Base-by-base conservation (phyloP, 371 early-diverging fungal genomes). In the Catenaria anguillulae region DNA sequence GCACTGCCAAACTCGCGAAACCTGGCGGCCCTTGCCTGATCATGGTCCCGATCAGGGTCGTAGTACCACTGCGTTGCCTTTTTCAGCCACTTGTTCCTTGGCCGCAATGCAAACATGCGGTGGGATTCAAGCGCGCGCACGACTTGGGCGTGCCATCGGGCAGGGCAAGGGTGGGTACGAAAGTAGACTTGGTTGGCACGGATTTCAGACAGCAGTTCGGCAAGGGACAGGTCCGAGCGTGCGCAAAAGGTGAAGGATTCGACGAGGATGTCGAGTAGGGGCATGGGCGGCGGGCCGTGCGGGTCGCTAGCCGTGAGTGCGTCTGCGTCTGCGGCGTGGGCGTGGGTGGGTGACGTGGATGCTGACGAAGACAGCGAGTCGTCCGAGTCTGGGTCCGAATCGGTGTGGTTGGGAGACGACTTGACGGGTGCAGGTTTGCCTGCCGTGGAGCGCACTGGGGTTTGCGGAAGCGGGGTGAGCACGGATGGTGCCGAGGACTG, bases 171-270 rank as follows among this genome's bases (percentile, higher is more conserved):
- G 29, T 26, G 29, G 12, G 10, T 10, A 17, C 52, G 52, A 31
- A 29, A 50, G 17, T 50, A 50, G 15, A 19, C 52, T 17, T 29
- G 31, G 52, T 50, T 50, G 29, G 26, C 3, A 2, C 29, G 6
- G 29, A 50, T 24, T 29, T 50, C 52, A 2, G 52, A 10, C 29
- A 15, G 29, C 29, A 50, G 29, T 29, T 50, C 52, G 52, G 8
- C 15, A 10, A 50, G 52, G 15, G 52, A 50, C 15, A 50, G 52
- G 31, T 50, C 52, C 6, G 29, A 29, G 29, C 52, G 52, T 26
- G 29, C 52, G 52, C 52, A 50, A 31, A 29, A 50, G 29, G 52
- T 50, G 52, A 50, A 50, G 52, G 52, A 24, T 1, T 50, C 52
- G 52, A 50, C 29, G 29, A 50, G 15, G 52, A 50, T 24, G 52